These are phyloP conservation scores for Sugiyamaella qingdaonensis DNA, from an alignment of 805 yeast species.

Conservation along the genomic window DNA sequence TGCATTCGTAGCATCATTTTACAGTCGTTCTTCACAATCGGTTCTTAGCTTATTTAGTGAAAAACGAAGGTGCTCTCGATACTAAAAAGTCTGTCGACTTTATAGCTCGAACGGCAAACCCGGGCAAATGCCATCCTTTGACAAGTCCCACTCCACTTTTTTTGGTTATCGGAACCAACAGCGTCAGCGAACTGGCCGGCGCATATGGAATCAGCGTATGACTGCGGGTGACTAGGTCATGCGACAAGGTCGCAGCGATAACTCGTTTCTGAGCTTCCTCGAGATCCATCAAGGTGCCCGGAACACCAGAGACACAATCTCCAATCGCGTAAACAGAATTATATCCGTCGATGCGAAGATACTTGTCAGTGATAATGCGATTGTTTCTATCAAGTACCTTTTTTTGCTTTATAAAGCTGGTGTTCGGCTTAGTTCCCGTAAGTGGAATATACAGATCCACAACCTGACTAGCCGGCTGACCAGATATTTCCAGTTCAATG, in stretches of 20 bases:
- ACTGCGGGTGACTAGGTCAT: constrained; percentile 10
- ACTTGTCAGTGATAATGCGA: constrained; percentile 15
- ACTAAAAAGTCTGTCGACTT: constrained; percentile 16
- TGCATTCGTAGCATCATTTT: background rate
- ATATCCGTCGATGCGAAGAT: constrained; percentile 17
- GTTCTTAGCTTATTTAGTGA: background rate
- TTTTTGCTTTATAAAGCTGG: constrained; percentile 12
- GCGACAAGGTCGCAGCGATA: constrained; percentile 13
- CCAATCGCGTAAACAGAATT: constrained; percentile 19
- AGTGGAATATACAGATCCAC: constrained; percentile 20
- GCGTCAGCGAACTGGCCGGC: constrained; percentile 3
- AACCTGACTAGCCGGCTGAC: constrained; percentile 10
- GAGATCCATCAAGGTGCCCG: constrained; percentile 13
- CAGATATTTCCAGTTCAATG: constrained; percentile 10
- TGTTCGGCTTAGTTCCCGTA: constrained; percentile 19
- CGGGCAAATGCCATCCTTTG: constrained; percentile 20
- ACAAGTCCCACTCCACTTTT: constrained; percentile 22
- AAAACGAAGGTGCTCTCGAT: constrained; percentile 4
- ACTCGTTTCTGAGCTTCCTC: constrained; percentile 8
- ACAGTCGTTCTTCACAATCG: no score
- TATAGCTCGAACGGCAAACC: constrained; percentile 13
- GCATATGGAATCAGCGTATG: constrained; percentile 6
- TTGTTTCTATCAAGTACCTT: constrained; percentile 15
- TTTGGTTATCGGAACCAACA: constrained; percentile 17
- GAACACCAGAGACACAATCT: constrained; percentile 15